Base-by-base conservation (phyloP, 352 stramenopile species). In the Phytopythium litorale region DNA sequence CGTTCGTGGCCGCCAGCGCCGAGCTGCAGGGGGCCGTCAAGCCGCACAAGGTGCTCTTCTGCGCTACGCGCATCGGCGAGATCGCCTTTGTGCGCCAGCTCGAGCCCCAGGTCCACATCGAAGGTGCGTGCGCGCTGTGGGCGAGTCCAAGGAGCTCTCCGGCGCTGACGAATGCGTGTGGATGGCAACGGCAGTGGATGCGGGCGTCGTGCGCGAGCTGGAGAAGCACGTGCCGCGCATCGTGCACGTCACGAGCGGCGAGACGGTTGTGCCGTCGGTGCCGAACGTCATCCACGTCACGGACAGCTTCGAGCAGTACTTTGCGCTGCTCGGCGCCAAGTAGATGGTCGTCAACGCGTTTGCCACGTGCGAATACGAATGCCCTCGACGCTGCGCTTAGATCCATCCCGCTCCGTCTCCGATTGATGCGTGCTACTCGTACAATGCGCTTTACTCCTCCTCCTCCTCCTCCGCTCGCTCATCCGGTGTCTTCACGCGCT, bases 51-150 rank as follows among this genome's bases (percentile, higher is more conserved):
- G 69, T 95, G n/a, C 74, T 95, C 51, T 95, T 92, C 52, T 93
- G 84, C 72, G 86, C 85, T 38, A 91, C 84, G 13, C 63, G 60
- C 28, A 70, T 91, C 55, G 87, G 87, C 60, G 90, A 92, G 37
- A 80, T 93, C 60, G 87, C 87, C 19, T 91, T 95, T 52, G 84
- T 95, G 63, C 84, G 87, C n/a, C 87, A 95, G 71, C 76, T 95
- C 58, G 87, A 95, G 68, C 87, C 87, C 48, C 81, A 91, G 33
- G 64, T 94, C 46, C 84, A 91, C 58, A 69, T 94, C 9, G 87
- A 95, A 87, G 82, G 87, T 95, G 66, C 43, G 12, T 15, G 16
- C 18, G 11, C 9, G 37, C 3, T 30, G 28, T 30, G 28, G 28
- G 4, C 28, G 28, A 30, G 28, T 30, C 28, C 28, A 30, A 4